These are phyloP conservation scores for Wickerhamomyces sp. DNA, from an alignment of 1,139 yeast genomes.

Conservation along the genomic window DNA sequence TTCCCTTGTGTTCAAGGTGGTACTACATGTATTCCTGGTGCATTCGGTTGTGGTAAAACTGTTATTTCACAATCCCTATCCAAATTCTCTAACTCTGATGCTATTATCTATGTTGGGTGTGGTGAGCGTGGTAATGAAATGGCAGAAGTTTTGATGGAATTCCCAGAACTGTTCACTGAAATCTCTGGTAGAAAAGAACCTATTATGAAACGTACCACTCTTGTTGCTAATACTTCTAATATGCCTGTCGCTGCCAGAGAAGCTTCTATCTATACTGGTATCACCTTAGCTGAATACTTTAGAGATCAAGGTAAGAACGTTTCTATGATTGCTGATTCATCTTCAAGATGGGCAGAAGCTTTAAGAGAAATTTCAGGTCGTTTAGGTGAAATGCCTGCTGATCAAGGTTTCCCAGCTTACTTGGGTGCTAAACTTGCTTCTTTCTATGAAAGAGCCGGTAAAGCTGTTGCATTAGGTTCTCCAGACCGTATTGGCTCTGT, in stretches of 20 bases:
- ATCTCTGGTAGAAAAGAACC: constrained; percentile 93
- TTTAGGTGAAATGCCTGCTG: constrained; percentile 99
- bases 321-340: constrained; percentile 99
- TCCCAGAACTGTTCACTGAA: constrained; percentile 95
- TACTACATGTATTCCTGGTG: constrained; percentile 99
- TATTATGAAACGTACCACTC: constrained; percentile 97
- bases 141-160: constrained; percentile 99
- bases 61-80: constrained; percentile 97
- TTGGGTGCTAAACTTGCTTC: constrained; percentile 98
- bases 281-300: constrained; percentile 96
- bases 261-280: constrained; percentile 98
- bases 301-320: constrained; percentile 99
- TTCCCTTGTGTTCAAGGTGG: constrained; percentile 99
- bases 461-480: constrained; percentile 90
- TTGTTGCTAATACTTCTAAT: constrained; percentile 97
- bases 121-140: constrained; percentile 98
- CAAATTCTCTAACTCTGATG: constrained; percentile 94
- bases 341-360: constrained; percentile 99
- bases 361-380: constrained; percentile 99
- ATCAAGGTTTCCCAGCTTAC: constrained; percentile 99
- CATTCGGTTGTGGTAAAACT: constrained; percentile 99
- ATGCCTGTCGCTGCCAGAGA: constrained; percentile 99
- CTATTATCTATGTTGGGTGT: constrained; percentile 89
- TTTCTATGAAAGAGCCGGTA: constrained; percentile 99
- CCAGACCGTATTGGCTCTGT: constrained; percentile 97